These are phyloP conservation scores for Gossypium raimondii DNA, from an alignment of 345 rosid genomes.

Conservation along the genomic window DNA sequence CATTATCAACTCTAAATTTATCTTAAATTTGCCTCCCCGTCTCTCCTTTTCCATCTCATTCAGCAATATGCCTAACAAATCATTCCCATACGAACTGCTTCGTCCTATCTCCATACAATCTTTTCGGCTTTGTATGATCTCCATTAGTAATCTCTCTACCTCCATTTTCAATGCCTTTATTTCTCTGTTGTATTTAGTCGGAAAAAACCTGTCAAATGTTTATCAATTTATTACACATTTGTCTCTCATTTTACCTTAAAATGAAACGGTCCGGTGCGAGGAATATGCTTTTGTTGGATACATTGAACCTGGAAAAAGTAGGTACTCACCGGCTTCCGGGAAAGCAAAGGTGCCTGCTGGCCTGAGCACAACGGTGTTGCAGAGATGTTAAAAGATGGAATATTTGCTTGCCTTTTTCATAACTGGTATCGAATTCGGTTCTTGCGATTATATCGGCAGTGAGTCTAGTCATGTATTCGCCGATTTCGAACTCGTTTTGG, in stretches of 20 bases:
- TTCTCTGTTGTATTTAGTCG: conserved; percentile 80
- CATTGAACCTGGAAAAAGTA: background rate
- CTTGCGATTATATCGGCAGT: conserved; percentile 88
- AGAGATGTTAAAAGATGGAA: conserved; percentile 58
- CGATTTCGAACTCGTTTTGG: conserved; percentile 67
- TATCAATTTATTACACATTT: background rate
- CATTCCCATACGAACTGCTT: conserved; percentile 73
- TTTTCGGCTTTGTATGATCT: conserved; percentile 76
- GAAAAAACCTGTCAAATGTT: conserved; percentile 53
- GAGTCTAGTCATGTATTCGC: conserved; percentile 63
- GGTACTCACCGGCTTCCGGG: conserved; percentile 85
- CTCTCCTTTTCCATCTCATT: conserved; percentile 62
- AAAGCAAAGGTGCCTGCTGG: conserved; percentile 74
- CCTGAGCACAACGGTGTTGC: conserved; percentile 70
- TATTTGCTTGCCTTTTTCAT: conserved; percentile 77
- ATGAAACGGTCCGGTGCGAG: background rate
- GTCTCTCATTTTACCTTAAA: background rate
- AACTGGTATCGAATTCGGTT: conserved; percentile 74
- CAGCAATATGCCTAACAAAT: conserved; percentile 73
- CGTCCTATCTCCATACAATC: conserved; percentile 76
- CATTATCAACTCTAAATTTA: conserved; percentile 75
- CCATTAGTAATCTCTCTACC: conserved; percentile 76
- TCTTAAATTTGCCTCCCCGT: conserved; percentile 27
- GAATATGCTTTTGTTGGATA: no score
- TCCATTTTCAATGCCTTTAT: conserved; percentile 79